Conservation (phyloP, 805 yeast species). For the Monosporozyma aerobia region DNA sequence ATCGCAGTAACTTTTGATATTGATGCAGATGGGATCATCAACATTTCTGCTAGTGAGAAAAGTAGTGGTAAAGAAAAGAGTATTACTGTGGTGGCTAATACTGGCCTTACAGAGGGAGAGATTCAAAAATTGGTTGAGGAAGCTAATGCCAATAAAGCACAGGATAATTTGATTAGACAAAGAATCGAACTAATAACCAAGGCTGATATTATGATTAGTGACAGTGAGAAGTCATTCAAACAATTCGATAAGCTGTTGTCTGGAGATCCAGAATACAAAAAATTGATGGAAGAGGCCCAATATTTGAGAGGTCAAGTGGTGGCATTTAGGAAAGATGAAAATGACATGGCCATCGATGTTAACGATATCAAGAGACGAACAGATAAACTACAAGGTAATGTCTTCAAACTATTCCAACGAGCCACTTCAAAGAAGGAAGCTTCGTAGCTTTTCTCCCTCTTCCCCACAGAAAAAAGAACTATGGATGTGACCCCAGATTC, state of each 20-base stretch:
- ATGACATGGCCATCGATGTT: constrained; percentile 37
- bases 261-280: constrained; percentile 39
- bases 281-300: constrained; percentile 34
- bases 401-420: constrained; percentile 6
- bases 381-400: constrained; percentile 48
- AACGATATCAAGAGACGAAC: constrained; percentile 54
- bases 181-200: constrained; percentile 62
- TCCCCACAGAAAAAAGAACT: too few relatives aligned
- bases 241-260: constrained; percentile 45
- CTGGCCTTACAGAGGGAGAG: constrained; percentile 63
- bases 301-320: constrained; percentile 32
- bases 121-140: constrained; percentile 54
- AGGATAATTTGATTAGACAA: constrained; percentile 50
- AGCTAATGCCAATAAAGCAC: constrained; percentile 52
- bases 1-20: constrained; percentile 68
- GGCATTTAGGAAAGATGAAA: constrained; percentile 44
- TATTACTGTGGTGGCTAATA: constrained; percentile 60
- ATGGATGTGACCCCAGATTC: too few relatives aligned
- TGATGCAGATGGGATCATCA: constrained; percentile 76
- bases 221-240: constrained; percentile 72
- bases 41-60: constrained; percentile 73
- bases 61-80: constrained; percentile 62
- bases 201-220: constrained; percentile 69
- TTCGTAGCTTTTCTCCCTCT: neutral
- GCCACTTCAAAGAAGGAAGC: neutral